Evolutionary conservation across 495 filamentous ascomycete genomes (phyloP).

Genomic region (Rusavskia elegans): DNA sequence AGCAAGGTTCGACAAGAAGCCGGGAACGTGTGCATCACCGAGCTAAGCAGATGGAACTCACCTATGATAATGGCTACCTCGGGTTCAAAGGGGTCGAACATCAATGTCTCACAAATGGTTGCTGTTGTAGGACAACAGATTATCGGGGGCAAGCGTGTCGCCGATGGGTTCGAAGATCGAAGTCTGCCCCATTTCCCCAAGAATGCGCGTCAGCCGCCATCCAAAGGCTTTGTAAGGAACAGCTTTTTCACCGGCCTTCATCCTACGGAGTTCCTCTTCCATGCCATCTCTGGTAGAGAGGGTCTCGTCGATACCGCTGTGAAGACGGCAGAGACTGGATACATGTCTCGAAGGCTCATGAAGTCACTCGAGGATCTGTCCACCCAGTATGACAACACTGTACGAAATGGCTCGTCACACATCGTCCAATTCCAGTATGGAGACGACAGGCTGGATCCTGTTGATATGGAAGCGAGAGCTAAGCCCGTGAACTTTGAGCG

Average conservation of each 20-base stretch:
- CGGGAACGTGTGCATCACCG: slow-evolving; percentile 78
- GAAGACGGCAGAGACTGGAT: slow-evolving; percentile 96
- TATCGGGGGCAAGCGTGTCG: slow-evolving; percentile 83
- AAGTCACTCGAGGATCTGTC: slow-evolving; percentile 93
- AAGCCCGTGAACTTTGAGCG: slow-evolving; percentile 87
- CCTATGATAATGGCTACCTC: slow-evolving; percentile 94
- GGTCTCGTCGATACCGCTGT: slow-evolving; percentile 98
- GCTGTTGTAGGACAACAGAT: slow-evolving; percentile 95
- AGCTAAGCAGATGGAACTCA: slow-evolving; percentile 81
- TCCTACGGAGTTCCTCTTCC: slow-evolving; percentile 90
- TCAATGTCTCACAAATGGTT: slow-evolving; percentile 99
- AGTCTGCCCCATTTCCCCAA: slow-evolving; percentile 92
- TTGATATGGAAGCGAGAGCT: slow-evolving; percentile 93
- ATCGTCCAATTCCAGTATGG: slow-evolving; percentile 97
- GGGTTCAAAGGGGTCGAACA: slow-evolving; percentile 87
- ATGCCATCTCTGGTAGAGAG: slow-evolving; percentile 96
- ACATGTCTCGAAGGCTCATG: slow-evolving; percentile 97
- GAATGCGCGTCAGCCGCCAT: slow-evolving; percentile 72
- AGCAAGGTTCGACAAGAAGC: slow-evolving; percentile 79
- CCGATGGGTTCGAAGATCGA: slow-evolving; percentile 91
- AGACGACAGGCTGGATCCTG: slow-evolving; percentile 85
- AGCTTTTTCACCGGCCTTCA: slow-evolving; percentile 91
- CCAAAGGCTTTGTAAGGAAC: slow-evolving; percentile 93
- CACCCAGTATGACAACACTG: slow-evolving; percentile 82
- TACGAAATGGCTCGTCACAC: slow-evolving; percentile 67